phyloP scores from a whole-genome alignment of 106 monocot species.

The Dendrobium catenatum region DNA sequence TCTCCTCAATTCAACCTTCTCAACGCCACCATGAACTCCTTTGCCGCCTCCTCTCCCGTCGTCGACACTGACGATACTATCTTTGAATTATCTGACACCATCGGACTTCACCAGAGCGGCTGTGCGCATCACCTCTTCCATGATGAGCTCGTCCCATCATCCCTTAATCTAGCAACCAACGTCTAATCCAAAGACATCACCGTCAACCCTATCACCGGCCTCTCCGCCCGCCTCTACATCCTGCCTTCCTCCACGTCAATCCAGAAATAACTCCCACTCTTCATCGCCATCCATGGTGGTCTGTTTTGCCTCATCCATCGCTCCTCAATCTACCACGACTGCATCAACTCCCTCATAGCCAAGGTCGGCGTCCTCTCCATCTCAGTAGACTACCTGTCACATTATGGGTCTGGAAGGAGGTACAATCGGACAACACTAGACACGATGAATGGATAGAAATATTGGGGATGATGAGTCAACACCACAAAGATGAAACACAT shows the following conservation, averaged over 20 bases:
- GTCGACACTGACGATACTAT: neutral
- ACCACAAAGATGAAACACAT: too few species aligned
- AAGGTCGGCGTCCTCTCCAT: neutral
- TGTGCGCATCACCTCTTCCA: neutral
- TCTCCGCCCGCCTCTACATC: conserved; percentile 17
- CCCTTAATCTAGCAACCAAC: too few species aligned
- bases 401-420: too few species aligned
- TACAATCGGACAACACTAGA: too few species aligned
- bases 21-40: too few species aligned
- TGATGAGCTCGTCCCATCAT: neutral
- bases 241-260: neutral
- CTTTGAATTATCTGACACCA: neutral
- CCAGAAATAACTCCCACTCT: neutral
- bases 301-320: neutral
- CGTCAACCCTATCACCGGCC: conserved; percentile 5
- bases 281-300: neutral
- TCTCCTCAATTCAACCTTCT: too few species aligned
- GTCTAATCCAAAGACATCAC: conserved; percentile 12
- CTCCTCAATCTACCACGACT: neutral
- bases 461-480: too few species aligned
- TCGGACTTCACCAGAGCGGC: conserved; percentile 14
- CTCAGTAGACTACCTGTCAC: neutral
- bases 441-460: too few species aligned
- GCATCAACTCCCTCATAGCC: neutral
- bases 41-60: neutral